Evolutionary conservation across 305 asterid genomes (phyloP), one percentile per base, ranked within the genome.

Genomic region (Fraxinus baroniana): DNA sequence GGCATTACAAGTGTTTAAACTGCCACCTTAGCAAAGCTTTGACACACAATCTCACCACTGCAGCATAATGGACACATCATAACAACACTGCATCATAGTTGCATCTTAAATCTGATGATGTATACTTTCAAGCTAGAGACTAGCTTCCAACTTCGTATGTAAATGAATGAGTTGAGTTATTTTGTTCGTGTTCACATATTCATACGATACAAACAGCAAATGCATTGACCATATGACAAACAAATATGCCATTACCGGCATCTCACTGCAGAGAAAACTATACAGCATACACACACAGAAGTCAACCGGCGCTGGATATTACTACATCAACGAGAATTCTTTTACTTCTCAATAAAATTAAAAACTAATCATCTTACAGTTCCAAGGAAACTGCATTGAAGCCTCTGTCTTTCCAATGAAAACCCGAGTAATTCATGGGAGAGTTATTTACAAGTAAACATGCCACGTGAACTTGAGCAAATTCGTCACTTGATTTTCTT

Each of bases 381-480:
- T 74, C 70, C 76, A 70, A 78, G 79, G 78, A 81, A 74, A 66
- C 44, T 28, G 41, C 76, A 26, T n/a, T 52, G 81, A 35, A 13
- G 15, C 32, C 74, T 80, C 13, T 60, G 68, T 66, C 44, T 78
- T 82, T 70, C 85, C 62, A 78, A 74, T 57, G 68, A 79, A 82
- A 86, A 82, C 78, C 84, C 62, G 72, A 82, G 70, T 83, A 52
- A 84, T 78, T 36, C 7, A 76, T 71, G 72, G 62, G 83, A 62
- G 82, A 74, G 82, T 80, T 36, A 78, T 44, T 79, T 55, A 20
- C 85, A 82, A 28, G 80, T 78, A 44, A 79, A 81, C 76, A 77
- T 32, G 28, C 33, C 39, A 8, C 13, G 20, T 78, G 60, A 78
- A 87, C 77, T 41, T 13, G 52, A 44, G 73, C 24, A 18, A 7